Conservation (phyloP, 139 green algal species). For the Tetradesmus lagerheimii region DNA sequence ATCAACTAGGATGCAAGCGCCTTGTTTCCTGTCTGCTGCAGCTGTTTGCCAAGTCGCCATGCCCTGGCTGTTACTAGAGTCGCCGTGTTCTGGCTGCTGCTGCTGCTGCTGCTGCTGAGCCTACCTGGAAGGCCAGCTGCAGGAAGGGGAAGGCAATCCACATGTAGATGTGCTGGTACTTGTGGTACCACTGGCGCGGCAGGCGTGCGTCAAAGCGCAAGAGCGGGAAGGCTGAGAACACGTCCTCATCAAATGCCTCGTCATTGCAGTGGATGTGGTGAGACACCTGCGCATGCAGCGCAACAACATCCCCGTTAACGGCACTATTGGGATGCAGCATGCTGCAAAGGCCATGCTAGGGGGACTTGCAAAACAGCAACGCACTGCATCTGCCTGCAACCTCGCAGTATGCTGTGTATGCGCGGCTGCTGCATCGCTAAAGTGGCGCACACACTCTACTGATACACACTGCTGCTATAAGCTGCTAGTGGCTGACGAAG, state of each 20-base stretch:
- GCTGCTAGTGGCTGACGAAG: too few species aligned
- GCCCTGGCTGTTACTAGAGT: too few species aligned
- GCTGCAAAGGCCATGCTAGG: background rate
- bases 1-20: background rate
- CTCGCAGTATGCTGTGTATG: too few species aligned
- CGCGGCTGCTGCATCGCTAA: too few species aligned
- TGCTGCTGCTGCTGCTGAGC: conserved; percentile 41
- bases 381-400: too few species aligned
- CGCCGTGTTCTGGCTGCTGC: too few species aligned
- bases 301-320: too few species aligned
- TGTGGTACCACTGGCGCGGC: conserved; percentile 79
- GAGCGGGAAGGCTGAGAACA: conserved; percentile 79
- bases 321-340: too few species aligned
- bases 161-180: conserved; percentile 91
- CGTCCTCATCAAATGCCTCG: conserved; percentile 87
- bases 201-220: conserved; percentile 86
- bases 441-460: too few species aligned
- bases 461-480: too few species aligned
- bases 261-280: conserved; percentile 96
- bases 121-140: conserved; percentile 82
- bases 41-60: too few species aligned
- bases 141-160: conserved; percentile 86
- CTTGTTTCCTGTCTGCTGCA: too few species aligned
- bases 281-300: conserved; percentile 73
- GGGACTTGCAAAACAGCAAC: background rate